Percentiles rank a stretch among this genome's conserved stretches.
Conservation (phyloP, 1,284 basidiomycete species). For the Pseudozyma pruni region DNA sequence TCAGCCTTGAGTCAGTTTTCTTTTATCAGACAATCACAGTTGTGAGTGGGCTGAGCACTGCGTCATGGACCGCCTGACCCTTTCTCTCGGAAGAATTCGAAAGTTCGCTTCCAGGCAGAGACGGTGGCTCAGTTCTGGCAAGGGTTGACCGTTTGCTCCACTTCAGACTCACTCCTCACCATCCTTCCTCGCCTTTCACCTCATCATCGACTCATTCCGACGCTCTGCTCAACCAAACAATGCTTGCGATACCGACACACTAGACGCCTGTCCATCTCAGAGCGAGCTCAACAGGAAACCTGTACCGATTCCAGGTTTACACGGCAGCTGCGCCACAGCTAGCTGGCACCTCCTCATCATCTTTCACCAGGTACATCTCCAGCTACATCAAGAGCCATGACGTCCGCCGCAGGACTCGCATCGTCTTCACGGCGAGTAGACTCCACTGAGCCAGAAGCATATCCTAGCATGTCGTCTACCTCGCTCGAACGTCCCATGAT, state of each 20-base stretch:
- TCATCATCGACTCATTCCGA: background rate
- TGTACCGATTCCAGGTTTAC: too few relatives aligned
- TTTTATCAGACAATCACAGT: background rate
- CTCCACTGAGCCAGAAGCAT: conserved; percentile 29
- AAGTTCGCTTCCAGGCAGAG: background rate
- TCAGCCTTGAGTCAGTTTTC: conserved; percentile 13
- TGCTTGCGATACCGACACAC: background rate
- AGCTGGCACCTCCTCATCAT: conserved; percentile 19
- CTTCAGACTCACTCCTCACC: background rate
- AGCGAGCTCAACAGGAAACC: background rate
- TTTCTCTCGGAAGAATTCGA: conserved; percentile 10
- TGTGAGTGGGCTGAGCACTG: background rate
- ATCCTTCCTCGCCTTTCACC: background rate
- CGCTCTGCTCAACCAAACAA: background rate
- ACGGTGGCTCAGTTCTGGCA: conserved; percentile 7
- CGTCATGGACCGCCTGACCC: conserved; percentile 15
- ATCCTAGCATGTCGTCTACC: conserved; percentile 33
- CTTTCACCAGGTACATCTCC: background rate
- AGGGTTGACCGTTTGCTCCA: conserved; percentile 3
- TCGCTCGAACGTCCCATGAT: conserved; percentile 27
- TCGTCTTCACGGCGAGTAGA: conserved; percentile 16
- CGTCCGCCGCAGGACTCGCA: conserved; percentile 1
- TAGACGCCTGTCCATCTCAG: background rate
- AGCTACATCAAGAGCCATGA: conserved; percentile 9
- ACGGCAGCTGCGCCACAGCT: conserved; percentile 3